Evolutionary conservation across 2,329 filamentous ascomycete species (phyloP), one percentile per base, ranked within the genome.

Genomic region (Fusarium pseudoanthophilum): DNA sequence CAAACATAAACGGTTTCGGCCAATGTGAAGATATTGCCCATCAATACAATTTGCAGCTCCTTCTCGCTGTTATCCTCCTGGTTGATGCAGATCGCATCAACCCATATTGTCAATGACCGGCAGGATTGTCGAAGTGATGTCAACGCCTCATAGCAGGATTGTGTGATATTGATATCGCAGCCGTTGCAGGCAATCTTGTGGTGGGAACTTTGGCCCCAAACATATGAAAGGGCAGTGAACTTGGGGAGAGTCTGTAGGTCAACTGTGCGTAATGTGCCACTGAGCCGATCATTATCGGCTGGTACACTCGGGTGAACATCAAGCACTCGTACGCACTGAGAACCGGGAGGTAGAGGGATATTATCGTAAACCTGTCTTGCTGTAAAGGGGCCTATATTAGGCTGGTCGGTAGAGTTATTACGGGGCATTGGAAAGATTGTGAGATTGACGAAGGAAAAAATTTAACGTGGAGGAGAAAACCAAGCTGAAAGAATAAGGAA

Each of bases 381-480:
- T 21, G 45, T 28, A 28, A 46, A 28, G 4, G 45, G 26, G 4
- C 45, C 45, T 28, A 46, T 7, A 28, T 5, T 21, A 21, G 45
- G 45, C 45, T 7, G 26, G 9, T 1, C 7, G 13, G 2, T 46
- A 3, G 0, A 5, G 18, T 15, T 2, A 21, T 4, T 21, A 5
- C 18, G 10, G 2, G 45, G 0, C 45, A 46, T 46, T 28, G 9
- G 18, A 28, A 46, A 4, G 18, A 10, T 4, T 28, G 18, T 5
- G 24, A 26, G 21, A 15, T 46, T 28, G 1, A 4, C 21, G 0
- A 7, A 10, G 13, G 3, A 28, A 46, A 13, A 46, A 21, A 15
- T 5, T 21, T 18, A 13, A 4, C 0, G 18, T 8, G 18, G 21
- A 13, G 18, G 24, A 13, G 5, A 26, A 4, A 21, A 1, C 15